Conservation (phyloP, 305 asterid genomes). For the Fraxinus sp. region DNA sequence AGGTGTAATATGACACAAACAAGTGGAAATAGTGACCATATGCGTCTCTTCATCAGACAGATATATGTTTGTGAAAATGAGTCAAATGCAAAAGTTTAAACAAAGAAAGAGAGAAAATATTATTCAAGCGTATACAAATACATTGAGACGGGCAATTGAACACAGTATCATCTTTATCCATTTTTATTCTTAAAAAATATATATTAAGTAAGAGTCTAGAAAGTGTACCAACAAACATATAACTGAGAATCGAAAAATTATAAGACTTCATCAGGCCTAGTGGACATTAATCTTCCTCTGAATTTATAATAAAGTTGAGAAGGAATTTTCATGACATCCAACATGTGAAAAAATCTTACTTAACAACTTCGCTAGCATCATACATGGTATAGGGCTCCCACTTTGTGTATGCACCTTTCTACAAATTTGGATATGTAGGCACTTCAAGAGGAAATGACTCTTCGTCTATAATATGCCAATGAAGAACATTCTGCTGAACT, state of each 20-base stretch:
- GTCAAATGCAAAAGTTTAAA: not conserved
- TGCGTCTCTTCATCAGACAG: conserved; percentile 4
- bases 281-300: not conserved
- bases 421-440: conserved; percentile 79
- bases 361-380: conserved; percentile 80
- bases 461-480: conserved; percentile 97
- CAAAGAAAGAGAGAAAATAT: too few species aligned
- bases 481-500: conserved; percentile 85
- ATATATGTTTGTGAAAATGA: not conserved
- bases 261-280: conserved; percentile 1
- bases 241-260: not conserved
- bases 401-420: conserved; percentile 88
- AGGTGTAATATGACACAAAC: not conserved
- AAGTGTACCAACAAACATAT: not conserved
- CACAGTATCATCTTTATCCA: not conserved
- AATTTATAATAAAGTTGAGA: not conserved
- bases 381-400: conserved; percentile 84
- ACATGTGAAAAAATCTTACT: conserved; percentile 38
- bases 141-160: not conserved
- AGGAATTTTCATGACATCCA: not conserved
- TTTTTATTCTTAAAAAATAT: not conserved
- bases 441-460: conserved; percentile 95
- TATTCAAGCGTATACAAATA: not conserved
- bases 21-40: not conserved
- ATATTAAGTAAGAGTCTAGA: not conserved